phyloP scores from a whole-genome alignment of 768 basidiomycete genomes.

The Pleurotus citrinopileatus region DNA sequence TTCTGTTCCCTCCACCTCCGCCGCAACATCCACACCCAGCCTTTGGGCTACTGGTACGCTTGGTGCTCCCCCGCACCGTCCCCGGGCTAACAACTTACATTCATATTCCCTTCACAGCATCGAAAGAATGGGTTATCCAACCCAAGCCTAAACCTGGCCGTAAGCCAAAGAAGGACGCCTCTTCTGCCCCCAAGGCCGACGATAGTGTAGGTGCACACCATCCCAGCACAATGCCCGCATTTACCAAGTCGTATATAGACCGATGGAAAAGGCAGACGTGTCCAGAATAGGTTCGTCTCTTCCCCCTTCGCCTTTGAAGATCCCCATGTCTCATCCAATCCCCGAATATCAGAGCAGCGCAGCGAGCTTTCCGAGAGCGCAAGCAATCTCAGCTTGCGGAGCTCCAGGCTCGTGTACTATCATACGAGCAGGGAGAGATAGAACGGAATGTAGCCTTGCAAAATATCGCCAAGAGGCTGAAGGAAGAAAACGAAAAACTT shows the following conservation, averaged over 20 bases:
- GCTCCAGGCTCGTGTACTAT: conserved; percentile 79
- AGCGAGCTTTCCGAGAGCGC: conserved; percentile 86
- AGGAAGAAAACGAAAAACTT: conserved; percentile 81
- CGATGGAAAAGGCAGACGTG: conserved; percentile 63
- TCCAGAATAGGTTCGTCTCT: conserved; percentile 66
- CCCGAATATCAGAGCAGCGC: conserved; percentile 60
- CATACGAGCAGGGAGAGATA: conserved; percentile 88
- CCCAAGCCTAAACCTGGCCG: conserved; percentile 86
- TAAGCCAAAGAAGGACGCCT: conserved; percentile 75
- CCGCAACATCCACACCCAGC: conserved; percentile 47
- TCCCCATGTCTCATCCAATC: background rate
- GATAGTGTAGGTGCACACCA: conserved; percentile 43
- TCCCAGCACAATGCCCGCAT: background rate
- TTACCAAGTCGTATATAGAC: conserved; percentile 22
- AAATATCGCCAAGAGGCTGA: conserved; percentile 76
- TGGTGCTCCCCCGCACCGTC: conserved; percentile 7
- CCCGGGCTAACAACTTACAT: conserved; percentile 6
- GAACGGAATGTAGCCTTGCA: conserved; percentile 85
- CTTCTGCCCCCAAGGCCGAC: conserved; percentile 34
- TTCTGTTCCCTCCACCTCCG: conserved; percentile 9
- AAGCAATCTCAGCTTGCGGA: conserved; percentile 88
- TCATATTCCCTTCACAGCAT: conserved; percentile 44
- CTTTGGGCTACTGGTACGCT: conserved; percentile 75
- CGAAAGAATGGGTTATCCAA: conserved; percentile 88
- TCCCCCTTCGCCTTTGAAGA: background rate